Evolutionary conservation across 2,329 filamentous ascomycete genomes (phyloP), one percentile per base, ranked within the genome.

Genomic region (Sordariomycetes sp.): DNA sequence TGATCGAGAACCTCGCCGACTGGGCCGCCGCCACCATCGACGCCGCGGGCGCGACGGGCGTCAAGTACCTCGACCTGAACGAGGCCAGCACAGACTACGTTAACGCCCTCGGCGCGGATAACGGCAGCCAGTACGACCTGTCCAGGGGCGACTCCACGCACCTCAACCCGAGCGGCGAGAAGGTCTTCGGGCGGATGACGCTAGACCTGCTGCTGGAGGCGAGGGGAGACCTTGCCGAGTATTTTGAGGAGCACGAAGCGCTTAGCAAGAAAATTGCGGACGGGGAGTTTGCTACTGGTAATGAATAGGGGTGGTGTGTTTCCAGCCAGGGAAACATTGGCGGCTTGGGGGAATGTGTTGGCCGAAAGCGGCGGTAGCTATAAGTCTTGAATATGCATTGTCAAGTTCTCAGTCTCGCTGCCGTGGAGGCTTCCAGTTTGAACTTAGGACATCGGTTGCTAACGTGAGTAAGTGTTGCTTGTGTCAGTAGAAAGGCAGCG

Each of bases 101-200:
- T 22, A 77, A 82, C 58, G 72, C 72, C 0, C 79, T 84, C 56
- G 80, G 80, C 0, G 69, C 73, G 37, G 62, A 66, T 0, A 74
- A 75, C 6, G 74, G 76, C 0, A 70, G 72, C 35, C 70, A 64
- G 48, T 82, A 82, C 53, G 79, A 83, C 60, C 64, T 74, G 25
- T 62, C 63, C 20, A 65, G 64, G 5, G 61, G 70, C 1, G 83
- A 86, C 64, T 69, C 70, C 53, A 85, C 82, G 1, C 83, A 86
- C 68, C 63, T 86, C 34, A 85, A 83, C 64, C 64, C 66, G 2
- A 70, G 72, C 59, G 82, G 82, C 0, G 75, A 73, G 32, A 69
- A 75, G 1, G 79, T 86, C 0, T 86, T 86, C 68, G 77, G 79
- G 0, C 74, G 80, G 43, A 72, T 86, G 65, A 78, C 85, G 22